phyloP scores from a whole-genome alignment of 306 rosid species.

The Fragaria vesca region DNA sequence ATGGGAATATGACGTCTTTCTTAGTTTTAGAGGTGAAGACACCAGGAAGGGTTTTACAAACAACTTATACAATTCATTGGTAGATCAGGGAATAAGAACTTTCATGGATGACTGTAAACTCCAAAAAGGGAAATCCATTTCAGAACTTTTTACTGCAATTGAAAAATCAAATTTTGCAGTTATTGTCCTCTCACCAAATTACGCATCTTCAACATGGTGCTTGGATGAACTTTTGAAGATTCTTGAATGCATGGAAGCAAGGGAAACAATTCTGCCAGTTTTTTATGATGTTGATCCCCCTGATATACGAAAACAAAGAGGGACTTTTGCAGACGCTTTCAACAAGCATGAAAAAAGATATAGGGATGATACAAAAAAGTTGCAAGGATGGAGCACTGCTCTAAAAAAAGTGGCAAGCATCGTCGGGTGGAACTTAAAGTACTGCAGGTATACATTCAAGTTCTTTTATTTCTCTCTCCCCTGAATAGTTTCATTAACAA shows the following conservation, averaged over 20 bases:
- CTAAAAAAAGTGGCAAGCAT: background rate
- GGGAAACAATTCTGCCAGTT: background rate
- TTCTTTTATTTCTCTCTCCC: background rate
- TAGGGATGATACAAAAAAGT: no score
- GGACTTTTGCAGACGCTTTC: background rate
- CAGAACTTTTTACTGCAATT: background rate
- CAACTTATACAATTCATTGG: background rate
- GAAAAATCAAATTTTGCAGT: background rate
- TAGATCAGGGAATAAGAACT: background rate
- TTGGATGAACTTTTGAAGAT: conserved; percentile 2
- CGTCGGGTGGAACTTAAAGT: background rate
- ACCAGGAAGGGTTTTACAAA: background rate
- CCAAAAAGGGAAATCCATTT: background rate
- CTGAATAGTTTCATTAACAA: background rate
- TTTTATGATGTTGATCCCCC: conserved; percentile 14
- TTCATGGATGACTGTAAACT: conserved; percentile 4
- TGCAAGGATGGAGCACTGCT: background rate
- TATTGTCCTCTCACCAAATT: background rate
- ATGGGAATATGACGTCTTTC: conserved; percentile 2
- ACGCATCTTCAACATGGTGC: background rate
- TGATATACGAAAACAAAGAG: background rate
- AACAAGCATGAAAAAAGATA: background rate
- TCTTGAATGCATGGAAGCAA: background rate
- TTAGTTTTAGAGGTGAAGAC: background rate
- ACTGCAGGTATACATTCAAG: background rate